Evolutionary conservation across 495 filamentous ascomycete species (phyloP), one percentile per base, ranked within the genome.

Genomic region (Hypoxylon fragiforme): DNA sequence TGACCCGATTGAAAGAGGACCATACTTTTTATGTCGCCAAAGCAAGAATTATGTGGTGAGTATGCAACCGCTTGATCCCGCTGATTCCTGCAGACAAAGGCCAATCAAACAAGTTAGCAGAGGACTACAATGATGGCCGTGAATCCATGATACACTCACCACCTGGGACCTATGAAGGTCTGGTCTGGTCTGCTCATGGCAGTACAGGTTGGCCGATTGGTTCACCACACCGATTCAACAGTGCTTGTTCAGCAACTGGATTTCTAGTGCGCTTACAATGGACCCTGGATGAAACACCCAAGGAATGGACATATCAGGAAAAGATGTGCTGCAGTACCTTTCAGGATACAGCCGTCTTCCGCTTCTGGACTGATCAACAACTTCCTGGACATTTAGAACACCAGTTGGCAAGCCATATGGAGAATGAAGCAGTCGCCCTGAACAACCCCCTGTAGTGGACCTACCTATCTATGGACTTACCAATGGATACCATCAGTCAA

Each of bases 131-230:
- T n/a, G 47, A 40, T 21, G 50, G 18, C 40, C 42, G 20, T 51
- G 47, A 47, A 50, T 42, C 50, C 34, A 36, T 34, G 19, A 42
- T 31, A 28, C 7, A 24, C n/a, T n/a, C n/a, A n/a, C n/a, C n/a
- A n/a, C n/a, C n/a, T n/a, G n/a, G n/a, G n/a, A n/a, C n/a, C n/a
- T n/a, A n/a, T n/a, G n/a, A n/a, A n/a, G n/a, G n/a, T n/a, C n/a
- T n/a, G n/a, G n/a, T n/a, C 7, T 38, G 26, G 50, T 44, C 50
- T 60, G 39, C 44, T 60, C 39, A 35, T 54, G 56, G 50, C 50
- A 60, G 50, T 54, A 60, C 50, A 54, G 32, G 56, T 44, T 26
- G 9, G 38, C 28, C 44, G 19, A 37, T n/a, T 14, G 16, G 38
- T 49, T 14, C n/a, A 12, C 31, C 34, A 36, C 22, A 22, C 32